Evolutionary conservation across 2,329 filamentous ascomycete species (phyloP).

Genomic region (Tetracladium maxilliforme): DNA sequence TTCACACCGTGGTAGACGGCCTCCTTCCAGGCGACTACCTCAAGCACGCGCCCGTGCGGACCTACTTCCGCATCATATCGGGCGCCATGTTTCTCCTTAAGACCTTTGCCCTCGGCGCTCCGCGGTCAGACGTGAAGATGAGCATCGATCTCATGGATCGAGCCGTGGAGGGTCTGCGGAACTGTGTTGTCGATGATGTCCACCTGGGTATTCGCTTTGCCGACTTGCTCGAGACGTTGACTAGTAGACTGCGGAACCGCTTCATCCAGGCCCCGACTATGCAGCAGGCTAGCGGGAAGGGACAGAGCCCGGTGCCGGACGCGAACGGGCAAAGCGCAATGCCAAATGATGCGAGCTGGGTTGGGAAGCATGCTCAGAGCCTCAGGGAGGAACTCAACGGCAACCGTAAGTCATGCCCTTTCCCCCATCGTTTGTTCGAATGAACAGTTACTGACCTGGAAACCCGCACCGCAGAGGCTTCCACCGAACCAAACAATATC

Average conservation of each 20-base stretch:
- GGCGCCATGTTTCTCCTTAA: conserved; percentile 76
- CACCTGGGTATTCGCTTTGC: conserved; percentile 76
- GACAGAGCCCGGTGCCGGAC: conserved; percentile 15
- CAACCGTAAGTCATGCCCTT: no score
- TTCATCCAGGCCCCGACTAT: conserved; percentile 52
- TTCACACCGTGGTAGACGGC: conserved; percentile 63
- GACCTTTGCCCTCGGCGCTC: conserved; percentile 70
- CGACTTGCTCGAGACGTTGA: conserved; percentile 67
- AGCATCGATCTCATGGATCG: conserved; percentile 63
- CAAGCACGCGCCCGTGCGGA: conserved; percentile 70
- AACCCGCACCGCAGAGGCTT: not conserved
- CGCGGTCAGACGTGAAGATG: conserved; percentile 62
- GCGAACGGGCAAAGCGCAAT: conserved; percentile 10
- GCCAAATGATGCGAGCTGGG: no score
- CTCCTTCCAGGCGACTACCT: conserved; percentile 62
- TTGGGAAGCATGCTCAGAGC: conserved; percentile 4
- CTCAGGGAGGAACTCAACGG: no score
- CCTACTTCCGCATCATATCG: conserved; percentile 76
- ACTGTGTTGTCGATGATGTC: conserved; percentile 72
- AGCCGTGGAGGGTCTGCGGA: conserved; percentile 59
- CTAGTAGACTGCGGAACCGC: conserved; percentile 55
- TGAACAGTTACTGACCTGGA: conserved; percentile 4
- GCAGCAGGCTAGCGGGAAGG: conserved; percentile 12
- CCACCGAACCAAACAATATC: conserved; percentile 20
- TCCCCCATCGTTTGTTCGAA: no score